These are phyloP conservation scores for Beauveria medogensis DNA, from an alignment of 2,329 filamentous ascomycete genomes.

Conservation along the genomic window DNA sequence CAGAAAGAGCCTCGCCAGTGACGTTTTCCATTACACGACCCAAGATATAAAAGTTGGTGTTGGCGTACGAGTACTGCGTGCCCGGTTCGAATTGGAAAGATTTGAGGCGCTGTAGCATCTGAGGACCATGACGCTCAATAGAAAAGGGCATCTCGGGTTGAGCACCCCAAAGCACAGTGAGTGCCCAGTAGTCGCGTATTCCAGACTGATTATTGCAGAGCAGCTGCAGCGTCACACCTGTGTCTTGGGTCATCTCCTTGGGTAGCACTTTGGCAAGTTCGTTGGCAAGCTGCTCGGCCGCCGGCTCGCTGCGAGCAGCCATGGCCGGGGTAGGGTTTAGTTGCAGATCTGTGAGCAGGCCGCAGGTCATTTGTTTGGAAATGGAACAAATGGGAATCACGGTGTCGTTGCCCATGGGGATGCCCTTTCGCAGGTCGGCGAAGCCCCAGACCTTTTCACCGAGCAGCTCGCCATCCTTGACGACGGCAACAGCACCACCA, in stretches of 20 bases:
- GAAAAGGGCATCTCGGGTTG: constrained; percentile 31
- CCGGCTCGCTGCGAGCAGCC: constrained; percentile 18
- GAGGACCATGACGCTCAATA: constrained; percentile 22
- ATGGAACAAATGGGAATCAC: constrained; percentile 38
- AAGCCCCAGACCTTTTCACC: constrained; percentile 34
- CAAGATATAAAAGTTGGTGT: constrained; percentile 34
- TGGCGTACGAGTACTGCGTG: constrained; percentile 34
- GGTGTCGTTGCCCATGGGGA: constrained; percentile 27
- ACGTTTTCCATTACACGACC: constrained; percentile 30
- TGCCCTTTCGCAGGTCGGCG: constrained; percentile 30
- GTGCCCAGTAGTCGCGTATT: constrained; percentile 37
- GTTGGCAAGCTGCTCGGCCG: constrained; percentile 21
- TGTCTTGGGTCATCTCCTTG: constrained; percentile 15
- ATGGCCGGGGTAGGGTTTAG: constrained; percentile 22
- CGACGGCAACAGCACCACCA: constrained; percentile 32
- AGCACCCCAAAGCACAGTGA: constrained; percentile 34
- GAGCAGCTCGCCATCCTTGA: constrained; percentile 33
- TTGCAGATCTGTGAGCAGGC: constrained; percentile 27
- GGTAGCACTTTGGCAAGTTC: constrained; percentile 19
- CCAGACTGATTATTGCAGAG: constrained; percentile 35
- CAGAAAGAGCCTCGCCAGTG: constrained; percentile 24
- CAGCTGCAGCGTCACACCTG: constrained; percentile 26
- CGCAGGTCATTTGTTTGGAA: constrained; percentile 35
- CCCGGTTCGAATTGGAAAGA: constrained; percentile 35
- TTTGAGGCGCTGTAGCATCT: constrained; percentile 23